Conservation (phyloP, 2,329 filamentous ascomycete species). For the Aspergillus sp. region DNA sequence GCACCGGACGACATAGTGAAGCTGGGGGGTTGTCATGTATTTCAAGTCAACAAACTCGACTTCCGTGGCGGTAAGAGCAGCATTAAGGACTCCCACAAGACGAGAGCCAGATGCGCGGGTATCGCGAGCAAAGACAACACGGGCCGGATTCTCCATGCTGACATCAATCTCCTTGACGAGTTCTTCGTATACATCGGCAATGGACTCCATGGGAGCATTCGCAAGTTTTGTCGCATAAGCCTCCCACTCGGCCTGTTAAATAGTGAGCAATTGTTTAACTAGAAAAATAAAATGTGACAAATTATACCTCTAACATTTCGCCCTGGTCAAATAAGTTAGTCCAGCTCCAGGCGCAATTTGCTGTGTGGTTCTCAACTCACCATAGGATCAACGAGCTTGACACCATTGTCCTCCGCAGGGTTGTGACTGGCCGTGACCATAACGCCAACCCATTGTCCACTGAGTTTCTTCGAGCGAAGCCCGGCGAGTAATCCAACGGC, state of each 20-base stretch:
- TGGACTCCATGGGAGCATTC: conserved; percentile 75
- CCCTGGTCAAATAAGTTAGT: conserved; percentile 52
- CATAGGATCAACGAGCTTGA: conserved; percentile 96
- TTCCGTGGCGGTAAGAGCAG: conserved; percentile 73
- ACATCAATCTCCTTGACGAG: conserved; percentile 75
- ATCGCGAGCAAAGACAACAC: conserved; percentile 87
- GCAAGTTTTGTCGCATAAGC: conserved; percentile 82
- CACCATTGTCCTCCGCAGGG: conserved; percentile 82
- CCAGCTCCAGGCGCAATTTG: conserved; percentile 1
- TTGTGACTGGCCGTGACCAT: conserved; percentile 97
- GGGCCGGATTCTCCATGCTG: conserved; percentile 67
- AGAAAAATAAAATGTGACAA: neutral
- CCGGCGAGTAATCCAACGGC: conserved; percentile 86
- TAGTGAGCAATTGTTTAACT: conserved; percentile 19
- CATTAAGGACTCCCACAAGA: conserved; percentile 75
- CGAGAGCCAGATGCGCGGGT: conserved; percentile 88
- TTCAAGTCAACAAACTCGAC: conserved; percentile 81
- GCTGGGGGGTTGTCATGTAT: conserved; percentile 91
- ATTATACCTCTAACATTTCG: conserved; percentile 85
- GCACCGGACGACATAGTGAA: conserved; percentile 94
- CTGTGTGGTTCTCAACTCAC: conserved; percentile 36
- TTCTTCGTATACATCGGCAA: conserved; percentile 73
- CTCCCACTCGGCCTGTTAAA: conserved; percentile 75
- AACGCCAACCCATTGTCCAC: conserved; percentile 88
- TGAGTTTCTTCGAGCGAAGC: conserved; percentile 84